phyloP scores from a whole-genome alignment of 768 basidiomycete genomes.

The Naganishia vishniacii region DNA sequence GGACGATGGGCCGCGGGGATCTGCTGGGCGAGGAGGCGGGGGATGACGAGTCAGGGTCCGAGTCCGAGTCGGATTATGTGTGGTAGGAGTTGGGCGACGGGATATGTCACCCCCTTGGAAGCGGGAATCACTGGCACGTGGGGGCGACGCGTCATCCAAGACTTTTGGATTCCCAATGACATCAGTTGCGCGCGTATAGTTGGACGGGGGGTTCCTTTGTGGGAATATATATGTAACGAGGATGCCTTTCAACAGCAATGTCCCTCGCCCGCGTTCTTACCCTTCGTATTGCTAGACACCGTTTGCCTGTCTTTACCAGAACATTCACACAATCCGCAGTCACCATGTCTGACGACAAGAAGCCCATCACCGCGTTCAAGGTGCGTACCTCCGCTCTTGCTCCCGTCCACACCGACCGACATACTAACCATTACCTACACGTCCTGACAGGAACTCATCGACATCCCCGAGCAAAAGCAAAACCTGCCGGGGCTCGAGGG shows the following conservation, averaged over 20 bases:
- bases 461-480: conserved; percentile 51
- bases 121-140: too few species aligned
- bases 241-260: too few species aligned
- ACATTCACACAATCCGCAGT: conserved; percentile 17
- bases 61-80: too few species aligned
- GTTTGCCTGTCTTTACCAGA: neutral
- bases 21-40: conserved; percentile 2
- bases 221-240: too few species aligned
- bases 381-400: conserved; percentile 21
- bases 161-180: too few species aligned
- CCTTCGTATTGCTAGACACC: neutral
- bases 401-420: neutral
- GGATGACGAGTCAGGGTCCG: conserved; percentile 1
- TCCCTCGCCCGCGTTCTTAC: too few species aligned
- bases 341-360: conserved; percentile 37
- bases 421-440: neutral
- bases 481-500: conserved; percentile 55
- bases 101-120: too few species aligned
- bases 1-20: conserved; percentile 11
- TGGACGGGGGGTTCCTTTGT: too few species aligned
- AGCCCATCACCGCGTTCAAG: conserved; percentile 42
- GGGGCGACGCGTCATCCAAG: too few species aligned
- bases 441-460: conserved; percentile 34
- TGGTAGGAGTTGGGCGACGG: too few species aligned
- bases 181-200: too few species aligned